Percentiles rank a stretch among this genome's conserved stretches.
These are phyloP conservation scores for Pisolithus thermaeus DNA, from an alignment of 1,284 basidiomycete genomes.

Conservation along the genomic window DNA sequence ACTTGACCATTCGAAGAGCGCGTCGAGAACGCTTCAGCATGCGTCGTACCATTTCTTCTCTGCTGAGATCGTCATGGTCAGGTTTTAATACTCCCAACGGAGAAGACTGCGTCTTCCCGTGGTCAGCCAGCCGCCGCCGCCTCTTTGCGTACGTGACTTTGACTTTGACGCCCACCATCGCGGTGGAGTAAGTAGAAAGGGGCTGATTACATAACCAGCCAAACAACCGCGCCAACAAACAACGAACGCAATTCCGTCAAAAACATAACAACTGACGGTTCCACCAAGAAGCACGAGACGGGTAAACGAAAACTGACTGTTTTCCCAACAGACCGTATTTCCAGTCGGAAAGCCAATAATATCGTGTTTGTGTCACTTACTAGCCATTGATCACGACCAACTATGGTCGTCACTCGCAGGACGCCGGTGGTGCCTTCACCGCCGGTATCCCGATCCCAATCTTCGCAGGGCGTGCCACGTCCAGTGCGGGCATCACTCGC, in stretches of 20 bases:
- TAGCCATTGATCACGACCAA: background rate
- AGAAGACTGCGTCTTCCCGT: constrained; percentile 27
- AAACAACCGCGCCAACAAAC: constrained; percentile 11
- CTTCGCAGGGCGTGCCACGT: constrained; percentile 45
- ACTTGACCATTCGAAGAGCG: constrained; percentile 16
- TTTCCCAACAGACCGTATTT: too few relatives aligned
- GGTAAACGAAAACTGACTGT: background rate
- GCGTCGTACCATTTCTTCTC: constrained; percentile 40
- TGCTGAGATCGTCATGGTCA: constrained; percentile 32
- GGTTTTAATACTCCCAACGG: constrained; percentile 32
- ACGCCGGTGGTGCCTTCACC: constrained; percentile 45
- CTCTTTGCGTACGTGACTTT: constrained; percentile 29
- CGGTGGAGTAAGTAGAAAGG: too few relatives aligned
- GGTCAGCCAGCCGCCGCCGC: constrained; percentile 11
- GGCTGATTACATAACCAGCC: constrained; percentile 14
- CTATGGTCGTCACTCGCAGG: constrained; percentile 65
- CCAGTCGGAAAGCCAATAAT: too few relatives aligned
- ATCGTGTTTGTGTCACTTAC: too few relatives aligned
- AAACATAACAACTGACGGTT: background rate
- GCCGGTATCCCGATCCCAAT: constrained; percentile 46
- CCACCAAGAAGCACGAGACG: background rate
- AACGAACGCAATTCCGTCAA: background rate
- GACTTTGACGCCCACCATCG: constrained; percentile 9
- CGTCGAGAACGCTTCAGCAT: constrained; percentile 46
- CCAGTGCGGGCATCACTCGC: constrained; percentile 17